These are phyloP conservation scores for Rhodotorula sp. DNA, from an alignment of 1,284 basidiomycete species.

Conservation along the genomic window DNA sequence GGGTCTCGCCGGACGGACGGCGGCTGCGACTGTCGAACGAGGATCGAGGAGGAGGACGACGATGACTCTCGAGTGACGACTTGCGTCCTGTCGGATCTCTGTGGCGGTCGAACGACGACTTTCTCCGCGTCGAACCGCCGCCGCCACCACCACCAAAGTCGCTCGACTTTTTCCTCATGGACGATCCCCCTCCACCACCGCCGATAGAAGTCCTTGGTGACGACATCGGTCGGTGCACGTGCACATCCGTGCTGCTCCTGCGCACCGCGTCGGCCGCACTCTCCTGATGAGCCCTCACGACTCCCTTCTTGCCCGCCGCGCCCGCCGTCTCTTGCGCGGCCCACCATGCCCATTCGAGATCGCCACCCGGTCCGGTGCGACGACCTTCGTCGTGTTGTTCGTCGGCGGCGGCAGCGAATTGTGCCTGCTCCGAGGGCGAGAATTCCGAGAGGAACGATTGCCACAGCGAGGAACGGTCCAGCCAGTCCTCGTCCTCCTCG, in stretches of 20 bases:
- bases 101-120: too few relatives aligned
- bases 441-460: slow-evolving; percentile 17
- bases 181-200: neutral
- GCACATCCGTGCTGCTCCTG: neutral
- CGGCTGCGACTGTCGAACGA: too few relatives aligned
- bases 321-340: slow-evolving; percentile 15
- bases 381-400: neutral
- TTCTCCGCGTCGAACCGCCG: too few relatives aligned
- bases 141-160: neutral
- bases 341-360: slow-evolving; percentile 38
- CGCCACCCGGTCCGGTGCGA: slow-evolving; percentile 19
- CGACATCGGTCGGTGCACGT: neutral
- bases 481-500: neutral
- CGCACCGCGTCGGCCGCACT: slow-evolving; percentile 1
- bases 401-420: neutral
- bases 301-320: slow-evolving; percentile 17
- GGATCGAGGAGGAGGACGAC: too few relatives aligned
- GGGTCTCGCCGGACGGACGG: too few relatives aligned
- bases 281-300: slow-evolving; percentile 18
- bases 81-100: too few relatives aligned
- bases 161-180: neutral
- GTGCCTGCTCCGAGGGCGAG: neutral
- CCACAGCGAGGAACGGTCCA: slow-evolving; percentile 17
- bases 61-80: too few relatives aligned
- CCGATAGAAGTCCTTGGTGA: neutral